Conservation (phyloP, 2,329 filamentous ascomycete species). For the Diaporthe capsici region DNA sequence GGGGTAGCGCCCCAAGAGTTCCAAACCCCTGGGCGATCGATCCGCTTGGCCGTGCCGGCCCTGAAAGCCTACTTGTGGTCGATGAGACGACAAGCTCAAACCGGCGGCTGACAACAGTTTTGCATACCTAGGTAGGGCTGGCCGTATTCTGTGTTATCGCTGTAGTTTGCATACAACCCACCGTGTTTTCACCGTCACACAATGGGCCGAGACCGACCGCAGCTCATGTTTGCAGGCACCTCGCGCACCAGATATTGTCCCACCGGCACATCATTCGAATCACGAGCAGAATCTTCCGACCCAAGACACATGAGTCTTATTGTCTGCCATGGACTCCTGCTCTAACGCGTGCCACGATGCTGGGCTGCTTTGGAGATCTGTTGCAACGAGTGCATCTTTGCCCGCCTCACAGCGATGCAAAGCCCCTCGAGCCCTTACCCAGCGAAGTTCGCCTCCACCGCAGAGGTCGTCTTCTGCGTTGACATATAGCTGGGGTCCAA, state of each 20-base stretch:
- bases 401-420: not conserved
- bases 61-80: not conserved
- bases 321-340: not conserved
- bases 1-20: conserved; percentile 8
- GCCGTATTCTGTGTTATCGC: not conserved
- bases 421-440: not conserved
- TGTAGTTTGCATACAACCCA: not conserved
- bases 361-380: not conserved
- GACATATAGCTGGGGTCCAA: not conserved
- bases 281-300: not conserved
- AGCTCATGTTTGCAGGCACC: not conserved
- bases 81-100: not conserved
- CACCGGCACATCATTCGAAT: not conserved
- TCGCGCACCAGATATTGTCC: not conserved
- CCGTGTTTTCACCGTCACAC: not conserved
- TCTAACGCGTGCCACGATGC: not conserved
- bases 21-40: conserved; percentile 9
- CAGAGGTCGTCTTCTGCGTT: not conserved
- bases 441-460: not conserved
- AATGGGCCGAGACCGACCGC: not conserved
- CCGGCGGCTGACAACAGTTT: not conserved
- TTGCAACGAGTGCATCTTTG: not conserved
- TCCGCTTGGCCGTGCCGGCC: not conserved
- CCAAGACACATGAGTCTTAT: not conserved
- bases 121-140: not conserved